Conservation (phyloP, 768 basidiomycete species). For the Rhodotorula graminis region DNA sequence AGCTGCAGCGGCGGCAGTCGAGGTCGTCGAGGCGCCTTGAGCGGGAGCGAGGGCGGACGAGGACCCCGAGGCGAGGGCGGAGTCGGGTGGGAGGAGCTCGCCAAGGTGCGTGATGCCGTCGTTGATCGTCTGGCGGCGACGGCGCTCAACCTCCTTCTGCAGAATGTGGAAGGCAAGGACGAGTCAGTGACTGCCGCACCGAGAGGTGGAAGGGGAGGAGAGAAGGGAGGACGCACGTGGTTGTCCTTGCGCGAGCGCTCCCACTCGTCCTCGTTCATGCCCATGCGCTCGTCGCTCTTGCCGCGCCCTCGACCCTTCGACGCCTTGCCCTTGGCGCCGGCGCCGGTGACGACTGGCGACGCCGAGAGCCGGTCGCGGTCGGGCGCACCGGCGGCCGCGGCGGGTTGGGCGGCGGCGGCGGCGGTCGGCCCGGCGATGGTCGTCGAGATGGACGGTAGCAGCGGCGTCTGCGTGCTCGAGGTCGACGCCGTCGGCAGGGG, state of each 20-base stretch:
- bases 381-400: not conserved
- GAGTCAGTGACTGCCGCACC: not conserved
- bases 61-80: not conserved
- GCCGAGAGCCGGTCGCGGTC: not conserved
- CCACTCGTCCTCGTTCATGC: constrained; percentile 71
- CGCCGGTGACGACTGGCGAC: not conserved
- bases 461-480: not conserved
- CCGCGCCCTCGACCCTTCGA: constrained; percentile 2
- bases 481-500: not conserved
- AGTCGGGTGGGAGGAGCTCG: constrained; percentile 63
- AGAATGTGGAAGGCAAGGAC: not conserved
- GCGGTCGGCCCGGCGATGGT: too few relatives aligned
- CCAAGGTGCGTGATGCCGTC: constrained; percentile 91
- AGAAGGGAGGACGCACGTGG: constrained; percentile 54
- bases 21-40: not conserved
- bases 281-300: constrained; percentile 39
- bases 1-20: not conserved
- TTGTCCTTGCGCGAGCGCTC: constrained; percentile 74
- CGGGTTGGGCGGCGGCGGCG: not conserved
- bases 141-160: constrained; percentile 97
- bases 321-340: not conserved
- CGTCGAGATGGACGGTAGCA: not conserved
- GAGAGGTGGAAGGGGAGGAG: not conserved
- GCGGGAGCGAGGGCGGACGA: not conserved
- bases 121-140: constrained; percentile 90